These are phyloP conservation scores for Ascochyta rabiei DNA, from an alignment of 2,329 filamentous ascomycete species.

Conservation along the genomic window DNA sequence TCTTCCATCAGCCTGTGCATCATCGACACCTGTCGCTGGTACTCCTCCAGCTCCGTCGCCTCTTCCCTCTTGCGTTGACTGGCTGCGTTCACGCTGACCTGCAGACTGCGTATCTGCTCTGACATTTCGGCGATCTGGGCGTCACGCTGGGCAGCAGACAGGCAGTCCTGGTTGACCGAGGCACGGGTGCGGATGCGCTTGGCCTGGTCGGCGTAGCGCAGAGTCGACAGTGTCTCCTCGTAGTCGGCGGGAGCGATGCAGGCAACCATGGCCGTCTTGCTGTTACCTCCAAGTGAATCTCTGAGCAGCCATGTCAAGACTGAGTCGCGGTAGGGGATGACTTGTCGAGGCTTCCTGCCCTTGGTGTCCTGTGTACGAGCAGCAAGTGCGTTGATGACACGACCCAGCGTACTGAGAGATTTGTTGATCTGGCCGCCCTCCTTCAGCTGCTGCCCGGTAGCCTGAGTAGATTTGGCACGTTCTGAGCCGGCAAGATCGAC, in stretches of 20 bases:
- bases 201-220: conserved; percentile 96
- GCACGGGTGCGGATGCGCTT: conserved; percentile 96
- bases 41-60: conserved; percentile 88
- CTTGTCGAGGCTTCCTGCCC: conserved; percentile 58
- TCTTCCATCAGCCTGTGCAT: conserved; percentile 99
- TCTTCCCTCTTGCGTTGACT: conserved; percentile 74
- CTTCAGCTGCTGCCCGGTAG: conserved; percentile 85
- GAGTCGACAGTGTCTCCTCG: conserved; percentile 93
- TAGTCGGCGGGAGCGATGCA: conserved; percentile 96
- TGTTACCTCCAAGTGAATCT: conserved; percentile 94
- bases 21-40: conserved; percentile 84
- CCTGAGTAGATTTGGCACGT: conserved; percentile 92
- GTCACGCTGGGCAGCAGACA: conserved; percentile 90
- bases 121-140: conserved; percentile 94
- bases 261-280: conserved; percentile 98
- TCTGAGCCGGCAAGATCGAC: conserved; percentile 96
- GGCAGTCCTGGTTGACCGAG: conserved; percentile 92
- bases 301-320: conserved; percentile 86
- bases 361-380: conserved; percentile 62
- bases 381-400: conserved; percentile 90
- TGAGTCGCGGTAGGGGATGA: conserved; percentile 93
- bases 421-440: conserved; percentile 99
- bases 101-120: conserved; percentile 86
- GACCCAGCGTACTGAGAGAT: conserved; percentile 90
- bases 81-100: conserved; percentile 70